Percentiles rank a stretch among this genome's conserved stretches.
phyloP scores from a whole-genome alignment of 371 early-diverging fungal species.

The Synchytrium microbalum region DNA sequence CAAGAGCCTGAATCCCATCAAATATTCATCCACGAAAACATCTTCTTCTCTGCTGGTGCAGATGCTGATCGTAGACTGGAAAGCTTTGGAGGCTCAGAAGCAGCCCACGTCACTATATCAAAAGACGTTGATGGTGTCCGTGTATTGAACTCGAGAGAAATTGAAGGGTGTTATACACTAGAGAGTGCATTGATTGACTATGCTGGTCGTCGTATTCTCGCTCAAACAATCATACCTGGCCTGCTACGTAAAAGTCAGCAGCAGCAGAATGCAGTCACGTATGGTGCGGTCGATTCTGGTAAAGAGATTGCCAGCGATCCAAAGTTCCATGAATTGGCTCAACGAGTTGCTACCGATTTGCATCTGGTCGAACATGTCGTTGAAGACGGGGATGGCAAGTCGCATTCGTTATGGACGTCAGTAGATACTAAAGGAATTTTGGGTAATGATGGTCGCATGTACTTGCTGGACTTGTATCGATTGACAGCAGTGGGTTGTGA shows the following conservation, averaged over 20 bases:
- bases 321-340: constrained; percentile 66
- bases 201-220: constrained; percentile 80
- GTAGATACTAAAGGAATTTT: constrained; percentile 86
- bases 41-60: constrained; percentile 81
- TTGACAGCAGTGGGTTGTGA: constrained; percentile 81
- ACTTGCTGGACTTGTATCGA: constrained; percentile 86
- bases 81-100: constrained; percentile 78
- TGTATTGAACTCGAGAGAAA: constrained; percentile 40
- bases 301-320: constrained; percentile 55
- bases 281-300: constrained; percentile 85
- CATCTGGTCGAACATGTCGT: constrained; percentile 73
- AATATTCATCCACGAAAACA: constrained; percentile 91
- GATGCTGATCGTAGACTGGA: constrained; percentile 82
- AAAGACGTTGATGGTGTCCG: constrained; percentile 90
- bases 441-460: constrained; percentile 85
- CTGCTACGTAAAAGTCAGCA: constrained; percentile 30
- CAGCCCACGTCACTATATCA: constrained; percentile 87
- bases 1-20: no score
- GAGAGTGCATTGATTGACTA: constrained; percentile 88
- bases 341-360: constrained; percentile 67
- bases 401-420: constrained; percentile 66
- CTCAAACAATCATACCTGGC: constrained; percentile 90
- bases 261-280: constrained; percentile 62
- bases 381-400: no score
- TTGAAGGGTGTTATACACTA: constrained; percentile 70